Evolutionary conservation across 2,329 filamentous ascomycete species (phyloP), one percentile per base, ranked within the genome.

Genomic region (Neofusicoccum parvum): DNA sequence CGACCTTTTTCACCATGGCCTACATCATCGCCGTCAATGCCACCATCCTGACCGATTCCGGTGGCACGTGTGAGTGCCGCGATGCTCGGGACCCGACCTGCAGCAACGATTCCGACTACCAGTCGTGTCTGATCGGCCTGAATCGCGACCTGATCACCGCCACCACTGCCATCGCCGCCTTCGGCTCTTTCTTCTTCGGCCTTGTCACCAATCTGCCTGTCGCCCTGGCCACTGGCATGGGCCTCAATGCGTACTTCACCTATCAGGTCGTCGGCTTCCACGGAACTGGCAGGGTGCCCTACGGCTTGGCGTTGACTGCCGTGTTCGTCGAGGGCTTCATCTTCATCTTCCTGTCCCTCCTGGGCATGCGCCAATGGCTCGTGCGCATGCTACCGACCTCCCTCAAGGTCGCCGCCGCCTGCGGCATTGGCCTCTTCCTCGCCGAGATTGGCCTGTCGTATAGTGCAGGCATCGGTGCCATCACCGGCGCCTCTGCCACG

Each of bases 241-340:
- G 78, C 7, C 77, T 96, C 65, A 96, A 96, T 73, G 92, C 92
- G 10, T 96, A 96, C 76, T 96, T 96, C 74, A 87, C 92, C 15
- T 96, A 92, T 73, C 90, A 88, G 17, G 88, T 92, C 45, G 92
- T 96, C 65, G 92, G 92, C 7, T 87, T 82, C 71, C 88, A 94
- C 74, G 92, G 92, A 45, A 84, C 82, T 10, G 92, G 92, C 1
- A 80, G 83, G 6, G 87, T 96, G 7, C 87, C 91, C 0, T 96
- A 92, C 75, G 80, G 85, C 50, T 83, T 94, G 39, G 92, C 92
- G 10, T 80, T 96, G 36, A 95, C 92, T 6, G 92, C 92, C 59
- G 92, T 95, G 69, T 96, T 96, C 74, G 88, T 94, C 11, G 92
- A 96, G 76, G 92, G 92, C 17, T 91, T 92, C 76, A 88, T 96